Percentiles rank a stretch among this genome's conserved stretches.
phyloP scores from a whole-genome alignment of 2,329 filamentous ascomycete genomes.

The Xylaria digitata region DNA sequence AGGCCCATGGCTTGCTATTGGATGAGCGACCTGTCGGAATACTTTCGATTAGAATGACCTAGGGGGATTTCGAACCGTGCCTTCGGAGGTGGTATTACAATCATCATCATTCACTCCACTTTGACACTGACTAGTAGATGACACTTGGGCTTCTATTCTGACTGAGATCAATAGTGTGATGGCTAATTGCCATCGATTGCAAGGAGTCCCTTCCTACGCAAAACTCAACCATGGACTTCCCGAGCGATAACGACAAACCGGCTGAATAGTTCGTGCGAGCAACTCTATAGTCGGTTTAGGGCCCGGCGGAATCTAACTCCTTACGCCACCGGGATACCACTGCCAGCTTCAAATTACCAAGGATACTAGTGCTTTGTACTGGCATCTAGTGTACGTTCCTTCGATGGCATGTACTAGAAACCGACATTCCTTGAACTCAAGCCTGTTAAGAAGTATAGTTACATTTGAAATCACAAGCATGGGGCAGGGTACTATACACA shows the following conservation, averaged over 20 bases:
- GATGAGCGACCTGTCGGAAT: constrained; percentile 3
- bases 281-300: constrained; percentile 38
- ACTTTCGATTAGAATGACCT: constrained; percentile 10
- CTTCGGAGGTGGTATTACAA: constrained; percentile 9
- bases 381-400: constrained; percentile 31
- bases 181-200: neutral
- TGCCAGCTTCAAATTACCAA: constrained; percentile 42
- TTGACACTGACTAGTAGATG: constrained; percentile 31
- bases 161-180: neutral
- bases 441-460: neutral
- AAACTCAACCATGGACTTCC: constrained; percentile 13
- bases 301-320: constrained; percentile 33
- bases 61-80: constrained; percentile 22
- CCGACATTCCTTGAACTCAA: neutral
- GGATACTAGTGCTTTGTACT: constrained; percentile 22
- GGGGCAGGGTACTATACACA: neutral
- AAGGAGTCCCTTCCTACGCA: neutral
- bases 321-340: constrained; percentile 41
- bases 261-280: constrained; percentile 34
- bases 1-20: constrained; percentile 15
- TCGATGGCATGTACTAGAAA: constrained; percentile 33
- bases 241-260: neutral
- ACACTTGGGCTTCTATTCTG: neutral
- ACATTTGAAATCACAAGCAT: neutral
- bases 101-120: constrained; percentile 18